A percentile compares a stretch with the other conserved stretches of the same genome.
These are phyloP conservation scores for Fusarium veterinarium DNA, from an alignment of 2,329 filamentous ascomycete genomes.

Conservation along the genomic window DNA sequence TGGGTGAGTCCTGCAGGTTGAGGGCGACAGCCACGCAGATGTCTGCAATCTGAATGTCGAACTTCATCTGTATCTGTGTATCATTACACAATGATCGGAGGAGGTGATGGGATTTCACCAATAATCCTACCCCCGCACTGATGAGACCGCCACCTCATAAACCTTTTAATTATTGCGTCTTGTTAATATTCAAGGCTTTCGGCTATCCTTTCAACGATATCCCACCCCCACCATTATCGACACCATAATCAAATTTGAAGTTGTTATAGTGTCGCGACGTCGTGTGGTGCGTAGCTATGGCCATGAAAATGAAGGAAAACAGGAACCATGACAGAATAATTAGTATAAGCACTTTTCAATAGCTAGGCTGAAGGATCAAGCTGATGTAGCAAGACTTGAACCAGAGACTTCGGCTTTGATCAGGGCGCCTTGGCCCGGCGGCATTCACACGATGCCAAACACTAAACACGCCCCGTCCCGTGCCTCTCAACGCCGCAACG, in stretches of 20 bases:
- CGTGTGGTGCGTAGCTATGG: neutral
- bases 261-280: neutral
- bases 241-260: slow-evolving; percentile 2
- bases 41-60: neutral
- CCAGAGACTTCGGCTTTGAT: slow-evolving; percentile 13
- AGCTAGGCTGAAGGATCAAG: slow-evolving; percentile 14
- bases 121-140: slow-evolving; percentile 15
- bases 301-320: neutral
- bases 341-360: neutral
- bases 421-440: slow-evolving; percentile 14
- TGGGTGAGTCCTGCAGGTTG: neutral
- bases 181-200: slow-evolving; percentile 7
- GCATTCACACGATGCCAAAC: slow-evolving; percentile 33
- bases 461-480: slow-evolving; percentile 41
- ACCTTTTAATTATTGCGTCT: slow-evolving; percentile 5
- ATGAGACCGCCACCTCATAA: slow-evolving; percentile 28
- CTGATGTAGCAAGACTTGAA: slow-evolving; percentile 7
- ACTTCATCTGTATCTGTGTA: neutral
- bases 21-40: neutral
- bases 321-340: slow-evolving; percentile 3
- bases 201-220: slow-evolving; percentile 13
- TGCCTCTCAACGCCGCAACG: slow-evolving; percentile 18
- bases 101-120: slow-evolving; percentile 12
- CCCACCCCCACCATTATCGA: slow-evolving; percentile 14
- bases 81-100: neutral